phyloP scores from a whole-genome alignment of 768 basidiomycete species.

The Pulveroboletus frians region DNA sequence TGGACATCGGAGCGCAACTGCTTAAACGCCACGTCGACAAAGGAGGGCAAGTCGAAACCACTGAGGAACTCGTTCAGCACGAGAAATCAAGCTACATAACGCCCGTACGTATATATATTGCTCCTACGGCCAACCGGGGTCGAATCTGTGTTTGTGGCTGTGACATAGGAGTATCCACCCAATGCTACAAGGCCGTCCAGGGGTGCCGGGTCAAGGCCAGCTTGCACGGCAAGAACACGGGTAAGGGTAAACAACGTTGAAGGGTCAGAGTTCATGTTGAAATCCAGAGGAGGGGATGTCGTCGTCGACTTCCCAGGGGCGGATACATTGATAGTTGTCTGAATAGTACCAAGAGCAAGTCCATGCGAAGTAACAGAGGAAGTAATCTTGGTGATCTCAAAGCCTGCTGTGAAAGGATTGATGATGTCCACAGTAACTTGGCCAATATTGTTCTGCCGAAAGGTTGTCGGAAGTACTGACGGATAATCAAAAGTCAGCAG shows the following conservation, averaged over 20 bases:
- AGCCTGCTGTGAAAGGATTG: conserved; percentile 63
- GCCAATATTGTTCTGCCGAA: conserved; percentile 54
- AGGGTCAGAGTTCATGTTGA: conserved; percentile 67
- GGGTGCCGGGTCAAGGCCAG: conserved; percentile 53
- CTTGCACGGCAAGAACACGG: conserved; percentile 59
- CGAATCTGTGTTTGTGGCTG: conserved; percentile 31
- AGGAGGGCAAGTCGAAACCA: conserved; percentile 58
- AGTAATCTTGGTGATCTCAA: conserved; percentile 52
- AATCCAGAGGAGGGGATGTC: conserved; percentile 50
- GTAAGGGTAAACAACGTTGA: conserved; percentile 65
- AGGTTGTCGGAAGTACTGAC: conserved; percentile 60
- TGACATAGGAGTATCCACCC: conserved; percentile 61
- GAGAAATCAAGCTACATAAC: not conserved
- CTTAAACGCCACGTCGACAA: conserved; percentile 63
- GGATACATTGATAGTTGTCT: conserved; percentile 45
- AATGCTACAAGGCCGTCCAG: conserved; percentile 62
- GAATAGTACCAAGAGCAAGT: conserved; percentile 57
- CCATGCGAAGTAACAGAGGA: conserved; percentile 61
- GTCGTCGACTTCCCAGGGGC: conserved; percentile 50
- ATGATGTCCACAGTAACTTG: conserved; percentile 57
- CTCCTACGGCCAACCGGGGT: conserved; percentile 32
- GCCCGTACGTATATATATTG: conserved; percentile 50
- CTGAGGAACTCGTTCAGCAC: conserved; percentile 27
- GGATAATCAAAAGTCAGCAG: not conserved
- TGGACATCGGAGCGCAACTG: conserved; percentile 57